phyloP scores from a whole-genome alignment of 352 stramenopile genomes.

The Pythium oligandrum region DNA sequence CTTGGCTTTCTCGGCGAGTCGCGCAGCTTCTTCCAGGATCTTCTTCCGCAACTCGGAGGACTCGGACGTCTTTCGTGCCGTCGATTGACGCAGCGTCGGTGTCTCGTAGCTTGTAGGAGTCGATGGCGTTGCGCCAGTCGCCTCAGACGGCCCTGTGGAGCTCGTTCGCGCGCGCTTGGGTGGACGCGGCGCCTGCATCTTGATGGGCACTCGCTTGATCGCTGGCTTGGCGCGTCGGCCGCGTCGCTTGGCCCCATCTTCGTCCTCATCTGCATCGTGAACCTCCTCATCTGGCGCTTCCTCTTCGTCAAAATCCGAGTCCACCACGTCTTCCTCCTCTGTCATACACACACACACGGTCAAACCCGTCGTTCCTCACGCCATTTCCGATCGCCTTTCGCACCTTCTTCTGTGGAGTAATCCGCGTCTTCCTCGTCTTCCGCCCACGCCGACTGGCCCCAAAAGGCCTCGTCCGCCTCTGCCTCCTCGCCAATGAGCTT shows the following conservation, averaged over 20 bases:
- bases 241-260: constrained; percentile 12
- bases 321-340: constrained; percentile 88
- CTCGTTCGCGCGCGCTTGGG: not conserved
- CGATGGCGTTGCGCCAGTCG: not conserved
- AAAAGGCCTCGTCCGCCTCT: constrained; percentile 86
- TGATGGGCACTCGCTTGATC: too few species aligned
- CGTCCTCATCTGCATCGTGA: constrained; percentile 60
- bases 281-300: constrained; percentile 78
- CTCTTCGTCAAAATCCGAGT: constrained; percentile 86
- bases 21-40: constrained; percentile 48
- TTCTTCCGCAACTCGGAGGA: constrained; percentile 54
- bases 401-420: constrained; percentile 86
- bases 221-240: not conserved
- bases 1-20: constrained; percentile 34
- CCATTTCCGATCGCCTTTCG: too few species aligned
- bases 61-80: constrained; percentile 48
- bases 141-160: not conserved
- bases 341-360: constrained; percentile 4
- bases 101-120: constrained; percentile 19
- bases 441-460: constrained; percentile 79
- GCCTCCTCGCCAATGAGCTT: constrained; percentile 85
- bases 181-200: too few species aligned
- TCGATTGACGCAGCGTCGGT: constrained; percentile 53
- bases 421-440: constrained; percentile 83
- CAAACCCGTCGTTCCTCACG: too few species aligned